Evolutionary conservation across 768 basidiomycete genomes (phyloP).

Genomic region (Pisolithus microcarpus): DNA sequence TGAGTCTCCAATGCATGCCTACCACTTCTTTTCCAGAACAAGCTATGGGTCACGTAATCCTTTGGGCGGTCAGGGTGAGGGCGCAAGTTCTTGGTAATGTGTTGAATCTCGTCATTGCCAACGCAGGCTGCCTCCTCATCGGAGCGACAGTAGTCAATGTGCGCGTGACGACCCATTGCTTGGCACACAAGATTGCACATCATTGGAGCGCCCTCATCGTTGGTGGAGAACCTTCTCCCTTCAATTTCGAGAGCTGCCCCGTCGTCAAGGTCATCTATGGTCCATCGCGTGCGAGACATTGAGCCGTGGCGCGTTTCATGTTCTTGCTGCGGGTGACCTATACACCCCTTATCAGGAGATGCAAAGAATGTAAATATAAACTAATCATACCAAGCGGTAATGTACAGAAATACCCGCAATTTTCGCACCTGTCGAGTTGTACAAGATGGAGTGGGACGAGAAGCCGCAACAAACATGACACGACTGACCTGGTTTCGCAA

Average conservation of each 20-base stretch:
- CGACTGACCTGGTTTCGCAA: conserved; percentile 40
- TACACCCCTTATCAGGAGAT: neutral
- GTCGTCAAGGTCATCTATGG: conserved; percentile 45
- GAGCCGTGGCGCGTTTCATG: conserved; percentile 58
- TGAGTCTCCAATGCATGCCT: no score
- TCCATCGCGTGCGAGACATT: conserved; percentile 51
- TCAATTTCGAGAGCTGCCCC: conserved; percentile 40
- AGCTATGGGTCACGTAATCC: conserved; percentile 47
- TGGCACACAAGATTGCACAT: conserved; percentile 51
- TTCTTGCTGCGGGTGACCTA: conserved; percentile 50
- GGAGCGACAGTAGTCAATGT: conserved; percentile 49
- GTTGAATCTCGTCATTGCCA: conserved; percentile 37
- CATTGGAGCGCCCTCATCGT: conserved; percentile 55
- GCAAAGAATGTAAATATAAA: no score
- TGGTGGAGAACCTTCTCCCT: conserved; percentile 44
- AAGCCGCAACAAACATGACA: neutral
- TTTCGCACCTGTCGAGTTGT: conserved; percentile 33
- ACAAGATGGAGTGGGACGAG: conserved; percentile 1
- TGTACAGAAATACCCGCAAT: conserved; percentile 54
- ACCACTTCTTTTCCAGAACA: conserved; percentile 39
- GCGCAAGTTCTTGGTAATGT: conserved; percentile 31
- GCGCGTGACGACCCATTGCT: conserved; percentile 45
- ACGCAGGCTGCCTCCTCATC: conserved; percentile 28
- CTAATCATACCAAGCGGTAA: conserved; percentile 39
- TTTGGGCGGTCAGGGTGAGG: conserved; percentile 43